Percentiles rank a stretch among this genome's conserved stretches.
Conservation (phyloP, 768 basidiomycete genomes). For the Boletus vinaceobasis region DNA sequence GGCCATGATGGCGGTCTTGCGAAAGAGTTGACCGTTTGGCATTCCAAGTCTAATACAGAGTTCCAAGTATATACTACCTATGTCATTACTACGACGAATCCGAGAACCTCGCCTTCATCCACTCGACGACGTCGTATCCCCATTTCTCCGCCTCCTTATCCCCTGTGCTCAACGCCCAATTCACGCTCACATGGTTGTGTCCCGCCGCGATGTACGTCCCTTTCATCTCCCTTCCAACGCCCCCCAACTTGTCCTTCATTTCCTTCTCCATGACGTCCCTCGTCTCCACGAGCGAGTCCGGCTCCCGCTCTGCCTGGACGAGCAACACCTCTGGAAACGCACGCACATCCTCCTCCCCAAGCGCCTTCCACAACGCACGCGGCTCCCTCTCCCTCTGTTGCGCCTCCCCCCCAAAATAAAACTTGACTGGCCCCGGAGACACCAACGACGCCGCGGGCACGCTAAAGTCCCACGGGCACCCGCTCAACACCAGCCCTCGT, state of each 20-base stretch:
- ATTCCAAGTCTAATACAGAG: conserved; percentile 11
- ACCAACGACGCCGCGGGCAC: conserved; percentile 26
- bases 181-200: conserved; percentile 64
- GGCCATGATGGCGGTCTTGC: conserved; percentile 5
- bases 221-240: conserved; percentile 13
- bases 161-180: conserved; percentile 48
- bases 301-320: conserved; percentile 53
- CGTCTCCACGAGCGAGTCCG: conserved; percentile 38
- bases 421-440: conserved; percentile 21
- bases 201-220: conserved; percentile 40
- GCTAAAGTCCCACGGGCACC: conserved; percentile 43
- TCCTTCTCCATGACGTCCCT: conserved; percentile 38
- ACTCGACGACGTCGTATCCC: conserved; percentile 45
- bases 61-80: background rate
- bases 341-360: conserved; percentile 34
- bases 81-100: no score
- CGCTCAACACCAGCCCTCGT: conserved; percentile 44
- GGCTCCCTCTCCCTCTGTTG: conserved; percentile 41
- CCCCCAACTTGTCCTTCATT: conserved; percentile 36
- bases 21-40: background rate
- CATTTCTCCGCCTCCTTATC: conserved; percentile 60
- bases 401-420: conserved; percentile 39
- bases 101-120: conserved; percentile 29
- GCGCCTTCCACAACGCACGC: conserved; percentile 36
- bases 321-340: conserved; percentile 47